Conservation (phyloP, 768 basidiomycete genomes). For the Termitomyces sp. region DNA sequence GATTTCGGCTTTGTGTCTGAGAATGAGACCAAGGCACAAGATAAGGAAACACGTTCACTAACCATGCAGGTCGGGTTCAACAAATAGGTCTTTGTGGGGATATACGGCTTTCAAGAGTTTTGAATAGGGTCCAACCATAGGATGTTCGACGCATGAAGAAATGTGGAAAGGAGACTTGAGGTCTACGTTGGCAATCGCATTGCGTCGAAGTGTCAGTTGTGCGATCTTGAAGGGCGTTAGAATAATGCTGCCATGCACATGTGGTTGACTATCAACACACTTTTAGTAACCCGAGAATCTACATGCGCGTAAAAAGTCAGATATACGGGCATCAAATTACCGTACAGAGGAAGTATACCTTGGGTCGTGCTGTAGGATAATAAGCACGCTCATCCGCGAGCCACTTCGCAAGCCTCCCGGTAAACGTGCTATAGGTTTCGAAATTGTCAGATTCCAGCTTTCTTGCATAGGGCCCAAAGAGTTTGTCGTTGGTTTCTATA, state of each 20-base stretch:
- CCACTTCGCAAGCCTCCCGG: conserved; percentile 39
- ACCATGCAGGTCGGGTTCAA: conserved; percentile 29
- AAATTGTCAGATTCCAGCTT: conserved; percentile 25
- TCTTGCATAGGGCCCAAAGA: conserved; percentile 27
- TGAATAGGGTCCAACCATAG: conserved; percentile 29
- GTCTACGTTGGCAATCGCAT: conserved; percentile 18
- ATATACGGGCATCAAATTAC: not conserved
- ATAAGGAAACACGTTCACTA: not conserved
- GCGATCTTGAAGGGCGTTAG: conserved; percentile 25
- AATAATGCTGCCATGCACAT: not conserved
- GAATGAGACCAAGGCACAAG: not conserved
- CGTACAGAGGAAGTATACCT: conserved; percentile 26
- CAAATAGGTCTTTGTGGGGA: conserved; percentile 24
- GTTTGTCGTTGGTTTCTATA: conserved; percentile 28
- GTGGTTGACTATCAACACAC: conserved; percentile 20
- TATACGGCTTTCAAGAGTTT: conserved; percentile 26
- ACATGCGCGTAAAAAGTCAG: not conserved
- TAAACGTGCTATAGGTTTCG: conserved; percentile 16
- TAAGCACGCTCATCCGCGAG: conserved; percentile 44
- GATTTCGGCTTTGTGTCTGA: conserved; percentile 3
- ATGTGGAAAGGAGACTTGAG: conserved; percentile 22
- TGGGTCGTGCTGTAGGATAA: conserved; percentile 41
- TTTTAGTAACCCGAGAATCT: conserved; percentile 48
- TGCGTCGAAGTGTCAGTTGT: conserved; percentile 26
- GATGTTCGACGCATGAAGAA: conserved; percentile 20